Base-by-base conservation (phyloP, 352 stramenopile genomes). In the Thraustochytrium sp. region DNA sequence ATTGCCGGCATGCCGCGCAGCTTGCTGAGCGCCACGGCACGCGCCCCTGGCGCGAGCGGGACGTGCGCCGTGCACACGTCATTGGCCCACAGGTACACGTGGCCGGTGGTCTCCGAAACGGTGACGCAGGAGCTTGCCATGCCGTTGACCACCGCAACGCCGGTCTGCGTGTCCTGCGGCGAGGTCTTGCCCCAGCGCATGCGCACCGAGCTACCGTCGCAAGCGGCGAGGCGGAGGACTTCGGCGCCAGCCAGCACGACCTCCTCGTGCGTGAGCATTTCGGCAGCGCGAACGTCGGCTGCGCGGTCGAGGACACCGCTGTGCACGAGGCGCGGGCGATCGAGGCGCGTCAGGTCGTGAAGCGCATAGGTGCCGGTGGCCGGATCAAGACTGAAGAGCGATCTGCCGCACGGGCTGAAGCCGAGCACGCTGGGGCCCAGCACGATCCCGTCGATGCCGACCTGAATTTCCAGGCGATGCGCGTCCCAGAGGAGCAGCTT, bases 161-260 rank as follows among this genome's bases (percentile, higher is more conserved):
- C 31, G 23, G 31, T 63, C 51, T 80, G 68, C 4, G 31, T 31
- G 26, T 2, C 68, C 68, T 80, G 76, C 0, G 68, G 68, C 5
- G 68, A 42, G 4, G 2, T 80, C 49, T 80, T 80, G 37, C 68
- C 68, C 68, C 68, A 80, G 34, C 68, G 46, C 68, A 80, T 80
- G 13, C 42, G 44, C 0, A 44, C 44, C 18, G 76, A 29, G 4
- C 3, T 38, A 13, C 68, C 68, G 23, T 61, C 48, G n/a, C 8
- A 21, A 29, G 21, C n/a, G 5, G 5, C 26, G 51, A 80, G 3
- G 16, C 68, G 42, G 18, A 61, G 9, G 0, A 80, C 31, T 13
- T 75, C 36, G 44, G 68, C 0, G 18, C 68, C 68, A 36, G 68
- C 68, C 9, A 80, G 31, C 18, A 80, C n/a, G 21, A 46, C 68